These are phyloP conservation scores for Chytriomyces sp. DNA, from an alignment of 192 early-diverging fungal species.

Conservation along the genomic window DNA sequence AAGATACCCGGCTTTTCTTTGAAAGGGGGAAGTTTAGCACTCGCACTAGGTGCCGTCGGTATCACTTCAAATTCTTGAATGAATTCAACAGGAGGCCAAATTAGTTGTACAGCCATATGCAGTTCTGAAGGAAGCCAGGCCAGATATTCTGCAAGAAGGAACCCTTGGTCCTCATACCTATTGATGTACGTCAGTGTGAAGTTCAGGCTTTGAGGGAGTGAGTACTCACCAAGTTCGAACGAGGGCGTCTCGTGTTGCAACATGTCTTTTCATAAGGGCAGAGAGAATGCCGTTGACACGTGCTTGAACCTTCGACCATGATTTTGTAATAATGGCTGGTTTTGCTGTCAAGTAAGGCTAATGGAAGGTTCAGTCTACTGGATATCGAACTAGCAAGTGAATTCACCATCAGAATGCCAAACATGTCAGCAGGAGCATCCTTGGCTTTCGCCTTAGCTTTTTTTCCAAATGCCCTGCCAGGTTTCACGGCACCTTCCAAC, in stretches of 20 bases:
- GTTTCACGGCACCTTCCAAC: constrained; percentile 51
- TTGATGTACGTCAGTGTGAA: not conserved
- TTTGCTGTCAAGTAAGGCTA: constrained; percentile 44
- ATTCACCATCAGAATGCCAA: constrained; percentile 28
- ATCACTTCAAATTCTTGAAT: constrained; percentile 45
- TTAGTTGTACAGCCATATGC: constrained; percentile 33
- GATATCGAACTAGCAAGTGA: not conserved
- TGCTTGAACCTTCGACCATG: constrained; percentile 45
- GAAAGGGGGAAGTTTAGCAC: constrained; percentile 5
- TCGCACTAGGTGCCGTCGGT: not conserved
- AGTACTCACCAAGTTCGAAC: constrained; percentile 41
- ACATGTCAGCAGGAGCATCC: constrained; percentile 1
- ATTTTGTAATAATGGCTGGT: constrained; percentile 47
- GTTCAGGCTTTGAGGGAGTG: not conserved
- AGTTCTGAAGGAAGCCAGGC: constrained; percentile 49
- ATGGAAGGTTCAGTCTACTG: not conserved
- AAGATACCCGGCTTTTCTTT: constrained; percentile 20
- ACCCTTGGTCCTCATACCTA: constrained; percentile 35
- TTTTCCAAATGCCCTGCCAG: constrained; percentile 17
- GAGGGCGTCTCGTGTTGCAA: constrained; percentile 32
- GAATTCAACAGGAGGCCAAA: constrained; percentile 49
- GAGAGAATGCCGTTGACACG: constrained; percentile 42
- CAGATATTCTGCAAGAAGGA: constrained; percentile 46
- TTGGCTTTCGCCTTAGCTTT: constrained; percentile 15
- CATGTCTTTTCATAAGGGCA: constrained; percentile 27